Percentiles rank a stretch among this genome's conserved stretches.
Evolutionary conservation across 2,329 filamentous ascomycete species (phyloP).

Genomic region (Dactylellina sp.): DNA sequence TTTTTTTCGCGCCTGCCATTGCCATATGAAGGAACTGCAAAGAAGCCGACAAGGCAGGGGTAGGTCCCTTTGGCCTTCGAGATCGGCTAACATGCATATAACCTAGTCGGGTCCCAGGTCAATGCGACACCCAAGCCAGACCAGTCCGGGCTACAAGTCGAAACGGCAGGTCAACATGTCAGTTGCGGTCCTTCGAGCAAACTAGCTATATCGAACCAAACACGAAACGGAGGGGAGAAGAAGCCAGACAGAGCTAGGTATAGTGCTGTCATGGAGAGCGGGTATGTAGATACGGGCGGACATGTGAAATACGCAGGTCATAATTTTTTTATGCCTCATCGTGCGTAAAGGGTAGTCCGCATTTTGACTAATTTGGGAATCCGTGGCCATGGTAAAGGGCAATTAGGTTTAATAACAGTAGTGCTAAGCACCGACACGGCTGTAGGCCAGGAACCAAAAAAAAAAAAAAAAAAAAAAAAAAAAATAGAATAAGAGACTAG

Average conservation of each 20-base stretch:
- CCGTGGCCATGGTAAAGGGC: constrained; percentile 25
- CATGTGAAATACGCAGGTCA: too few relatives aligned
- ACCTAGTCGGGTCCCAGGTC: not conserved
- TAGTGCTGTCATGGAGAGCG: not conserved
- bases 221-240: not conserved
- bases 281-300: too few relatives aligned
- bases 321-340: not conserved
- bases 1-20: not conserved
- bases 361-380: constrained; percentile 8
- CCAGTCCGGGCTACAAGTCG: not conserved
- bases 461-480: not conserved
- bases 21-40: constrained; percentile 10
- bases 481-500: too few relatives aligned
- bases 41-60: constrained; percentile 8
- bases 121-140: not conserved
- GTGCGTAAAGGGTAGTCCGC: not conserved
- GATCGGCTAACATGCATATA: not conserved
- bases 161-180: constrained; percentile 43
- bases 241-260: too few relatives aligned
- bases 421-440: not conserved
- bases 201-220: not conserved
- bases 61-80: not conserved
- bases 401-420: not conserved
- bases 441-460: not conserved
- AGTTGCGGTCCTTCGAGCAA: constrained; percentile 5